Base-by-base conservation (phyloP, 2,329 filamentous ascomycete genomes). In the Aspergillus intermedius region DNA sequence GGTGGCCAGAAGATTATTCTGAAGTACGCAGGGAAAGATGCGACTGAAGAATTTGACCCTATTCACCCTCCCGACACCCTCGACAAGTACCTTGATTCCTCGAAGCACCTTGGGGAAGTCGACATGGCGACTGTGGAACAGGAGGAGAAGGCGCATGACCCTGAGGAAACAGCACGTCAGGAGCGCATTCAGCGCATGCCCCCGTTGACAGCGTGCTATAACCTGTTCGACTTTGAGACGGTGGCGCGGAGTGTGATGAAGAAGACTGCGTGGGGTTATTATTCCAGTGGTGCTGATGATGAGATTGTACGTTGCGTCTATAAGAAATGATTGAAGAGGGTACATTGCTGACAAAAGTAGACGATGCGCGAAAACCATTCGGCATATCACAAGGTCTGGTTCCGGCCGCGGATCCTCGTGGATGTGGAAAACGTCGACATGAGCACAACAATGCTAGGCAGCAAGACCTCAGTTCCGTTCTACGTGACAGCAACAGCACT, bases 361-460 rank as follows among this genome's bases (percentile, higher is more conserved):
- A 96, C 93, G 0, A 77, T 97, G 77, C 83, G 91, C 55, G 91
- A 97, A 72, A 98, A 98, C 73, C 91, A 96, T 74, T 82, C 81
- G 42, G 93, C 93, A 42, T 98, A 90, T 74, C 93, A 98, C 74
- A 91, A 94, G 67, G 94, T 96, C 71, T 87, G 93, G 91, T 97
- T 98, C 76, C 83, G 93, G 19, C 93, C 93, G 3, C 84, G 84
- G 54, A 76, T 98, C 48, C 83, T 98, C 48, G 82, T 95, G 46
- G 86, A 98, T 63, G 93, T 98, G 32, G 87, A 91, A 66, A 79
- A 87, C 19, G 80, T 98, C 52, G 88, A 96, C 68, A 83, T 87
- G 65, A 83, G 82, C 32, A 97, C 91, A 21, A 95, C 87, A 2
- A 97, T 98, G 91, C 85, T 98, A 15, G 91, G 91, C 55, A 84